Evolutionary conservation across 192 early-diverging fungal genomes (phyloP).

Genomic region (Entrophospora sp.): DNA sequence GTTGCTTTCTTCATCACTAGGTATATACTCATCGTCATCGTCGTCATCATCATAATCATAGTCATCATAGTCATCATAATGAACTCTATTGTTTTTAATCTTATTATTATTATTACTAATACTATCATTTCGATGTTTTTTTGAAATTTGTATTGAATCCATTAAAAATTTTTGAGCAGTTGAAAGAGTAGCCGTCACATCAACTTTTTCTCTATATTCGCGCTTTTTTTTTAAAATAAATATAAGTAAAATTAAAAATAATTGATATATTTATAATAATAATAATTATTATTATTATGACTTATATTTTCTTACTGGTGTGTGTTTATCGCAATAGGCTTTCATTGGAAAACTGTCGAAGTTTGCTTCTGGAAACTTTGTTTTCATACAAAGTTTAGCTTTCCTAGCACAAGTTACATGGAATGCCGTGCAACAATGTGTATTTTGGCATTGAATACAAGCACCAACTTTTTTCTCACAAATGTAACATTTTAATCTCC

Average conservation of each 20-base stretch:
- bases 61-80: too few relatives aligned
- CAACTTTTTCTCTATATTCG: slow-evolving; percentile 41
- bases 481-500: slow-evolving; percentile 81
- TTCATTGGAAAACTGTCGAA: slow-evolving; percentile 50
- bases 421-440: slow-evolving; percentile 83
- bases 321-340: slow-evolving; percentile 87
- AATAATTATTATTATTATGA: too few relatives aligned
- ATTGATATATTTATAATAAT: too few relatives aligned
- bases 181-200: slow-evolving; percentile 28
- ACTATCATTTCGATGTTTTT: slow-evolving; percentile 23
- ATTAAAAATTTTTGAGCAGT: slow-evolving; percentile 27
- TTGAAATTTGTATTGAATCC: slow-evolving; percentile 17
- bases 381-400: slow-evolving; percentile 81
- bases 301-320: slow-evolving; percentile 51
- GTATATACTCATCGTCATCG: slow-evolving; percentile 33
- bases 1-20: slow-evolving; percentile 24
- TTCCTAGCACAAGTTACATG: slow-evolving; percentile 90
- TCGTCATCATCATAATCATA: slow-evolving; percentile 25
- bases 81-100: too few relatives aligned
- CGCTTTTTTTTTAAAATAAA: slow-evolving; percentile 30
- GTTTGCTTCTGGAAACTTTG: slow-evolving; percentile 47
- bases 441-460: slow-evolving; percentile 91
- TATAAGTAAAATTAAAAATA: background rate
- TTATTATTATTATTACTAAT: too few relatives aligned
- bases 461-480: slow-evolving; percentile 78